These are phyloP conservation scores for Coelastrella sp. DNA, from an alignment of 139 green algal species.

Conservation along the genomic window DNA sequence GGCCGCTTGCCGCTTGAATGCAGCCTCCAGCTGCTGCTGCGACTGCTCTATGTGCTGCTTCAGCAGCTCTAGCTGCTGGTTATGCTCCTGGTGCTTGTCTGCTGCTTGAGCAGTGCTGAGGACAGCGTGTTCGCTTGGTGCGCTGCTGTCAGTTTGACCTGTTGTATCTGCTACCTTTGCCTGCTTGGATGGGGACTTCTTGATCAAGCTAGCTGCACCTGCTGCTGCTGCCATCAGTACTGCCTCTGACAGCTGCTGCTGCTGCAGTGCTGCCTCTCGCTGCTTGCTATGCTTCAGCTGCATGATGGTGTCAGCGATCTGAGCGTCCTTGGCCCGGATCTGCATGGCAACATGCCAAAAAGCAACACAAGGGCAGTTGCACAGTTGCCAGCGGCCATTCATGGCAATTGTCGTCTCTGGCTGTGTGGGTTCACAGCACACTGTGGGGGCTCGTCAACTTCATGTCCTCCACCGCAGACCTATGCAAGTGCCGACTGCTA, in stretches of 20 bases:
- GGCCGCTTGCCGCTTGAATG: background rate
- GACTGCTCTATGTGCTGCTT: too few relatives aligned
- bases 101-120: background rate
- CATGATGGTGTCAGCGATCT: background rate
- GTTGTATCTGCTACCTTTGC: background rate
- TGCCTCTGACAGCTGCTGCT: constrained; percentile 8
- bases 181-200: background rate
- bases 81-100: background rate
- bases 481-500: too few relatives aligned
- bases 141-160: background rate
- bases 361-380: background rate
- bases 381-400: background rate
- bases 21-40: background rate
- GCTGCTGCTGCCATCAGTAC: constrained; percentile 32
- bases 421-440: too few relatives aligned
- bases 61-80: background rate
- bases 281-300: constrained; percentile 32
- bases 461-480: too few relatives aligned
- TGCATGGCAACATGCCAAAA: background rate
- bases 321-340: constrained; percentile 31
- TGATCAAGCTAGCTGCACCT: background rate
- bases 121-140: background rate
- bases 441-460: too few relatives aligned
- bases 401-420: too few relatives aligned
- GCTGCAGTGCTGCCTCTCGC: constrained; percentile 7